phyloP scores from a whole-genome alignment of 1,284 basidiomycete genomes.

The Rhodotorula sp. region DNA sequence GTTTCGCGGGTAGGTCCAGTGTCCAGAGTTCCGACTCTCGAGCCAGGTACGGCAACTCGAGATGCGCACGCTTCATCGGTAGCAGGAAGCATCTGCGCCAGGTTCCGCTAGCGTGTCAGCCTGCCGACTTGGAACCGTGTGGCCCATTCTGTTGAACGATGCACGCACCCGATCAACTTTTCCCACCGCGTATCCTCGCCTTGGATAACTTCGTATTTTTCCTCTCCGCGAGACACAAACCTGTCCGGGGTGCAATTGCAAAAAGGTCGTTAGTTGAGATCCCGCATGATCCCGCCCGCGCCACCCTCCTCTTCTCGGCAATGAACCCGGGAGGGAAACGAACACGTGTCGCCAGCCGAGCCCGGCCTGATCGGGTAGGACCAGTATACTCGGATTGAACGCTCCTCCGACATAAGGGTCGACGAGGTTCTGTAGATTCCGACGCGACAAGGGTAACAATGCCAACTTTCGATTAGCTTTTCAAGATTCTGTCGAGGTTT shows the following conservation, averaged over 20 bases:
- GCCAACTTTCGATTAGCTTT: not conserved
- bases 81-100: constrained; percentile 29
- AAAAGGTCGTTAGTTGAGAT: no score
- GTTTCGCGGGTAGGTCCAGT: constrained; percentile 31
- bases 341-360: constrained; percentile 14
- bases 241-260: not conserved
- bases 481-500: no score
- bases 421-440: constrained; percentile 8
- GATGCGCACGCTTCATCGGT: constrained; percentile 23
- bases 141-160: not conserved
- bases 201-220: constrained; percentile 31
- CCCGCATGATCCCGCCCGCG: no score
- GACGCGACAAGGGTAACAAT: no score
- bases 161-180: constrained; percentile 20
- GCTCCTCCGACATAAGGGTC: constrained; percentile 32
- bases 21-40: constrained; percentile 31
- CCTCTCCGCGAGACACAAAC: constrained; percentile 29
- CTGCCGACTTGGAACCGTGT: not conserved
- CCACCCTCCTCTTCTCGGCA: no score
- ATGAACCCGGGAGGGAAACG: not conserved
- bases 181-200: constrained; percentile 35
- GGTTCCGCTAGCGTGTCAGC: no score
- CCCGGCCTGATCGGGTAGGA: constrained; percentile 23
- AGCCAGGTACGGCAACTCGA: constrained; percentile 30
- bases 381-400: constrained; percentile 30